A percentile compares a stretch with the other conserved stretches of the same genome.
These are phyloP conservation scores for Aspergillus phoenicis DNA, from an alignment of 2,329 filamentous ascomycete genomes.

Conservation along the genomic window DNA sequence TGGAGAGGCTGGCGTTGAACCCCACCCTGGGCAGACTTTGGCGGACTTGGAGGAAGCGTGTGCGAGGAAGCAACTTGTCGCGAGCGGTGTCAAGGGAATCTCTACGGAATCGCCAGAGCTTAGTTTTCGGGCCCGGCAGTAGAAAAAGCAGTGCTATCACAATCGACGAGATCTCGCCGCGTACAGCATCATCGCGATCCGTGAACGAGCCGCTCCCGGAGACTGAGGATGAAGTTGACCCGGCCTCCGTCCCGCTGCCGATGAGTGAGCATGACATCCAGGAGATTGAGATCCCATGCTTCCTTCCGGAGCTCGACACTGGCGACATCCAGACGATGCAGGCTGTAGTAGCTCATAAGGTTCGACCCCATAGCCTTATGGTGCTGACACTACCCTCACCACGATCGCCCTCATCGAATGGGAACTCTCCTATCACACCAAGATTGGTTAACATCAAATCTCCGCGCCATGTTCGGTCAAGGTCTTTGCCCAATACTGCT, in stretches of 20 bases:
- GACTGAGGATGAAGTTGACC: conserved; percentile 31
- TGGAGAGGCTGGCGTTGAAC: conserved; percentile 90
- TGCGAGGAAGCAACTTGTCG: conserved; percentile 38
- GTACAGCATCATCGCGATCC: background rate
- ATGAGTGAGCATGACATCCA: conserved; percentile 48
- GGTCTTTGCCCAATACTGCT: conserved; percentile 52
- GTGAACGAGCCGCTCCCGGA: conserved; percentile 20
- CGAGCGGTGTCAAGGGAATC: conserved; percentile 48
- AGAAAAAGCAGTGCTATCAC: conserved; percentile 43
- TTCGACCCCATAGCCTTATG: conserved; percentile 47
- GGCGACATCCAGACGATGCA: conserved; percentile 44
- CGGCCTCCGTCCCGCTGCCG: conserved; percentile 35
- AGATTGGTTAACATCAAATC: conserved; percentile 28
- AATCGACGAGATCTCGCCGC: conserved; percentile 32
- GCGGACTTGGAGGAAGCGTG: conserved; percentile 90
- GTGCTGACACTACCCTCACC: conserved; percentile 39
- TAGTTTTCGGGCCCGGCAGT: conserved; percentile 29
- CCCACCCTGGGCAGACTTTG: conserved; percentile 85
- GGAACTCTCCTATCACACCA: conserved; percentile 29
- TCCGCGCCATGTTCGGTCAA: conserved; percentile 46
- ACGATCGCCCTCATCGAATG: conserved; percentile 30
- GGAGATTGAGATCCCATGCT: conserved; percentile 78
- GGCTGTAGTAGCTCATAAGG: conserved; percentile 43
- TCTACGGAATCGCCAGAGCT: conserved; percentile 35
- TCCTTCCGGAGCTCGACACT: conserved; percentile 65